phyloP scores from a whole-genome alignment of 1,284 basidiomycete species.

The Pseudozyma thailandica region DNA sequence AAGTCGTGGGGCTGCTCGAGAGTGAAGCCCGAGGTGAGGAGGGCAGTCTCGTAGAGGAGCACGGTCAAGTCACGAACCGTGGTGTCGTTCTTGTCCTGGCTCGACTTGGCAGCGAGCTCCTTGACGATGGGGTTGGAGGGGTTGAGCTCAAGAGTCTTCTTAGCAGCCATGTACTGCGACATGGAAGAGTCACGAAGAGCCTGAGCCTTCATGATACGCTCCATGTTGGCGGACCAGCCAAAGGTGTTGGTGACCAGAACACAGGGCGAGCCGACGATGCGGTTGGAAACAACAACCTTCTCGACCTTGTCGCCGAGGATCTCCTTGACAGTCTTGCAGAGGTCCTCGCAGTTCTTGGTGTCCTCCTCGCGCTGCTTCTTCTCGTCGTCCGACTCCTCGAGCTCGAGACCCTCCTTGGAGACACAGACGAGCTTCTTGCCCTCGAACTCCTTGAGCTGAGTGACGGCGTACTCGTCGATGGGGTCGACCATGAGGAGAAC shows the following conservation, averaged over 20 bases:
- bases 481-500: constrained; percentile 95
- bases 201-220: constrained; percentile 99
- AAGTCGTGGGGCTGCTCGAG: constrained; percentile 95
- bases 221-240: constrained; percentile 99
- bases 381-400: constrained; percentile 98
- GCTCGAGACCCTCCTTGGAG: constrained; percentile 98
- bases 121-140: constrained; percentile 92
- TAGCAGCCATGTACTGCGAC: constrained; percentile 93
- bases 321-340: constrained; percentile 96
- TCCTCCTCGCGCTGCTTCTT: constrained; percentile 91
- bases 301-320: constrained; percentile 99
- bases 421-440: constrained; percentile 98
- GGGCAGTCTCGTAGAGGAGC: constrained; percentile 95
- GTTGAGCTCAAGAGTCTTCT: constrained; percentile 99
- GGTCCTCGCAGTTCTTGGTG: constrained; percentile 83
- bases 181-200: constrained; percentile 97
- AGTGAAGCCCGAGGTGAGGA: constrained; percentile 80
- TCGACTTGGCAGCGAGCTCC: constrained; percentile 93
- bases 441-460: constrained; percentile 99
- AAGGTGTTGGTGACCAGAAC: constrained; percentile 90
- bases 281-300: constrained; percentile 98
- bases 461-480: constrained; percentile 73
- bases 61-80: constrained; percentile 95
- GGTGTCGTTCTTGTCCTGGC: constrained; percentile 93
- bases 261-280: constrained; percentile 70